Percentiles rank a stretch among this genome's conserved stretches.
Evolutionary conservation across 352 stramenopile species (phyloP).

Genomic region (Phytophthora parvispora): DNA sequence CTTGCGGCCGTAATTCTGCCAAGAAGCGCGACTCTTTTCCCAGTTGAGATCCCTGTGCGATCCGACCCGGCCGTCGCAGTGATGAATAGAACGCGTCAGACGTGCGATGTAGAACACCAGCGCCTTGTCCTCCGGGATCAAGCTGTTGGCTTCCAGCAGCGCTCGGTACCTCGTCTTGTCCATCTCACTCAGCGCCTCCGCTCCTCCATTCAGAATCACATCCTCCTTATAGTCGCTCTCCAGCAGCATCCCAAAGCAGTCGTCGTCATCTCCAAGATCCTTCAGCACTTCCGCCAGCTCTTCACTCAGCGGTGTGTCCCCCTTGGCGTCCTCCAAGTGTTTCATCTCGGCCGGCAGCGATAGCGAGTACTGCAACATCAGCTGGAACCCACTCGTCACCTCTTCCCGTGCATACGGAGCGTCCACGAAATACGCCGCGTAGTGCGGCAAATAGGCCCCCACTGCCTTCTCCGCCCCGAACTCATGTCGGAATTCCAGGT

Average conservation of each 20-base stretch:
- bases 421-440: constrained; percentile 16
- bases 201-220: constrained; percentile 5
- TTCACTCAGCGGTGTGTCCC: constrained; percentile 1
- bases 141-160: constrained; percentile 15
- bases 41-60: not conserved
- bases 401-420: constrained; percentile 2
- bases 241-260: constrained; percentile 24
- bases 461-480: constrained; percentile 9
- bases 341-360: constrained; percentile 10
- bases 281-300: constrained; percentile 8
- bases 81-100: not conserved
- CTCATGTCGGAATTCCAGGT: constrained; percentile 17
- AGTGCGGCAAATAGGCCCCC: not conserved
- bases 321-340: constrained; percentile 10
- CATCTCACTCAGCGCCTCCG: constrained; percentile 11
- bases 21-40: not conserved
- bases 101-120: constrained; percentile 4
- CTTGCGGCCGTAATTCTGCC: constrained; percentile 9
- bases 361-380: constrained; percentile 17
- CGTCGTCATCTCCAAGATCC: not conserved
- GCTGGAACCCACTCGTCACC: constrained; percentile 16
- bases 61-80: not conserved
- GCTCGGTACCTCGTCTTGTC: constrained; percentile 12
- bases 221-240: constrained; percentile 19
- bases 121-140: constrained; percentile 2